Evolutionary conservation across 225 moss, liverwort and hornwort genomes (phyloP).

Genomic region (Polytrichum formosum): DNA sequence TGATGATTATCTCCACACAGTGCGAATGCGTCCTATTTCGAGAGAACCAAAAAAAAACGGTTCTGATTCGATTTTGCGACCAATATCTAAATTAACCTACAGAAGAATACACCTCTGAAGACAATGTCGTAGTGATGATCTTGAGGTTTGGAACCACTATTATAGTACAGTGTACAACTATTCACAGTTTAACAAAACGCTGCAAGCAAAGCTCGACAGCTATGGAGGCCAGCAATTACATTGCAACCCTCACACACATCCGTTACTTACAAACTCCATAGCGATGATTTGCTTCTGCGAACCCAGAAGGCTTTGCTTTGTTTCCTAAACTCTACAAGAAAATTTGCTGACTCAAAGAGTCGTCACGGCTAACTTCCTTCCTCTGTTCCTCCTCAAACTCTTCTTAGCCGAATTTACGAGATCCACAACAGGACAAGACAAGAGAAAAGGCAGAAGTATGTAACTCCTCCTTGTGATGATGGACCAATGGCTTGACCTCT

Average conservation of each 20-base stretch:
- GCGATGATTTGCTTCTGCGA: neutral
- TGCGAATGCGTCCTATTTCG: neutral
- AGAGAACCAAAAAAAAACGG: neutral
- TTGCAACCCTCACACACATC: conserved; percentile 5
- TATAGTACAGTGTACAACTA: conserved; percentile 16
- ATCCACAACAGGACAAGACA: neutral
- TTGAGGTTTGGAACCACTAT: neutral
- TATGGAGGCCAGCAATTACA: conserved; percentile 10
- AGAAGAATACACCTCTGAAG: neutral
- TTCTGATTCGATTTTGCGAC: too few species aligned
- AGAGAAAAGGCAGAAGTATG: neutral
- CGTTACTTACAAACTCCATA: conserved; percentile 3
- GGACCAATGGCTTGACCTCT: neutral
- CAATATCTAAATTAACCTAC: neutral
- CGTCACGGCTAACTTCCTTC: neutral
- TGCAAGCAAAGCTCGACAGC: conserved; percentile 18
- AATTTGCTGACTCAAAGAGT: neutral
- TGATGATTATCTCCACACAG: neutral
- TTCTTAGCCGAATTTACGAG: neutral
- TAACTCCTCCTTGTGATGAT: neutral
- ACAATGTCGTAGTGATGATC: neutral
- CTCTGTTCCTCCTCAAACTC: neutral
- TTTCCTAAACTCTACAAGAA: conserved; percentile 1
- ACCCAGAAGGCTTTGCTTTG: neutral
- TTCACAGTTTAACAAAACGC: conserved; percentile 1